Evolutionary conservation across 2,329 filamentous ascomycete genomes (phyloP).

Genomic region (Rhinocladiella mackenziei): DNA sequence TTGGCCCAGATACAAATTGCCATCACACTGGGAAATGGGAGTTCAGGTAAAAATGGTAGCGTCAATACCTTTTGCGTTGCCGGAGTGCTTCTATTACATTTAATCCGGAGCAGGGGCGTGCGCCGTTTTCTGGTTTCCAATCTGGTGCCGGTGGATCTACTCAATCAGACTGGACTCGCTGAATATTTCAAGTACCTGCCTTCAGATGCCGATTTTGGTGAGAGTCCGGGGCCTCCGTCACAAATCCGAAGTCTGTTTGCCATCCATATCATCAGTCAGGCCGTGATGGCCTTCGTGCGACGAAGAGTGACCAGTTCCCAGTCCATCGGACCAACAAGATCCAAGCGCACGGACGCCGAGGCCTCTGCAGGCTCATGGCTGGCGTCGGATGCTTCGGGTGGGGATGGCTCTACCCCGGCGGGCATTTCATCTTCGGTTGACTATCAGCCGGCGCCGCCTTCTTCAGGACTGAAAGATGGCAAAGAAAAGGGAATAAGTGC

Average conservation of each 20-base stretch:
- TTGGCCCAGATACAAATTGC: conserved; percentile 91
- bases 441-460: conserved; percentile 48
- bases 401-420: conserved; percentile 40
- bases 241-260: conserved; percentile 47
- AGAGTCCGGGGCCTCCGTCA: conserved; percentile 37
- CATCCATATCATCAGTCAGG: conserved; percentile 48
- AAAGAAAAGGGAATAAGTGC: conserved; percentile 58
- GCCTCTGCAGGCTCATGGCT: conserved; percentile 44
- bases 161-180: conserved; percentile 41
- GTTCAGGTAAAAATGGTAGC: conserved; percentile 45
- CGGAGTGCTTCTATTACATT: conserved; percentile 45
- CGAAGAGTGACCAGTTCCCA: conserved; percentile 43
- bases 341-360: conserved; percentile 45
- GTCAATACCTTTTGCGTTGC: conserved; percentile 45
- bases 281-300: conserved; percentile 46
- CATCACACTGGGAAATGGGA: conserved; percentile 80
- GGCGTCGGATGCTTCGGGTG: conserved; percentile 40
- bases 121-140: conserved; percentile 49
- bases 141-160: conserved; percentile 43
- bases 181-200: conserved; percentile 44
- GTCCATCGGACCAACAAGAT: conserved; percentile 39
- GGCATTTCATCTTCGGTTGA: conserved; percentile 42
- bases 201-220: conserved; percentile 39
- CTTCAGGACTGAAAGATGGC: conserved; percentile 50
- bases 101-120: conserved; percentile 44